Evolutionary conservation across 176 grass and related monocot genomes (phyloP).

Genomic region (Musa acuminata): DNA sequence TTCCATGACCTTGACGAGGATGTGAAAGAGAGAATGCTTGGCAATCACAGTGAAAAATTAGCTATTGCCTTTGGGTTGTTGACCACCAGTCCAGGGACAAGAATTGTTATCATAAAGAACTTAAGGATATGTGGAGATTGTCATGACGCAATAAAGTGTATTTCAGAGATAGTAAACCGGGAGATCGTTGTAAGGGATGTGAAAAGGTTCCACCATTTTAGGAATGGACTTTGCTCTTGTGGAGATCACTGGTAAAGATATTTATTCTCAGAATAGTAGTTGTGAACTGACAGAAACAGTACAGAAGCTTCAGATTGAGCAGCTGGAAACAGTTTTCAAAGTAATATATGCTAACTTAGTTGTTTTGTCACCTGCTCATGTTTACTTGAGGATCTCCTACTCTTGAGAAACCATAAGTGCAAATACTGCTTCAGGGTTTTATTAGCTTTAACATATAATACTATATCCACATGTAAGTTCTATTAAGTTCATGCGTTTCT

Average conservation of each 20-base stretch:
- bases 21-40: slow-evolving; percentile 49
- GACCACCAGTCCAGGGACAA: slow-evolving; percentile 39
- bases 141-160: slow-evolving; percentile 47
- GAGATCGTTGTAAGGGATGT: slow-evolving; percentile 48
- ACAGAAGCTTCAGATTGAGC: not conserved
- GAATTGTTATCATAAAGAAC: slow-evolving; percentile 60
- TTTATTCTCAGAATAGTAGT: not conserved
- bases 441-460: no score
- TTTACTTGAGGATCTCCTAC: no score
- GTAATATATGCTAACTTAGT: no score
- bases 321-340: no score
- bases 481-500: no score
- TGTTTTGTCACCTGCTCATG: no score
- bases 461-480: no score
- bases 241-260: slow-evolving; percentile 47
- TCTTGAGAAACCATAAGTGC: no score
- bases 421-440: no score
- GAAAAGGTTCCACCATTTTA: slow-evolving; percentile 57
- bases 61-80: slow-evolving; percentile 51
- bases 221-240: slow-evolving; percentile 43
- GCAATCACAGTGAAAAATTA: slow-evolving; percentile 46
- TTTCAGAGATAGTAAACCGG: slow-evolving; percentile 23
- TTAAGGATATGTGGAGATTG: slow-evolving; percentile 45
- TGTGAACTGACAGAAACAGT: not conserved
- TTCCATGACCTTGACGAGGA: slow-evolving; percentile 56